phyloP scores from a whole-genome alignment of 2,329 filamentous ascomycete genomes.

The Diplodia corticola region DNA sequence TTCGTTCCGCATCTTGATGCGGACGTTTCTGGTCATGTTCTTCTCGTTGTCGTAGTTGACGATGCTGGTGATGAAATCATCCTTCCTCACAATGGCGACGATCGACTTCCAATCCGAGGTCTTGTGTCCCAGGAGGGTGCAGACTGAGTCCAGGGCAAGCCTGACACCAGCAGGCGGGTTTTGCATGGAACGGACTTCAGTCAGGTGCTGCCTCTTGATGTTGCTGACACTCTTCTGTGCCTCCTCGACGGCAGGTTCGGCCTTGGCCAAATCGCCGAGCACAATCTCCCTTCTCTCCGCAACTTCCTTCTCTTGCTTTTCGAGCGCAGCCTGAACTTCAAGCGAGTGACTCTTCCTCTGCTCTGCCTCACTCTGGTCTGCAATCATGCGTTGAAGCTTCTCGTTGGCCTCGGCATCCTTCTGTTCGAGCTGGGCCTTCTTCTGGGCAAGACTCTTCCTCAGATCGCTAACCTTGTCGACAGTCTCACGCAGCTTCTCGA shows the following conservation, averaged over 20 bases:
- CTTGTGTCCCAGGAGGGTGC: slow-evolving; percentile 88
- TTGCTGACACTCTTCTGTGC: slow-evolving; percentile 96
- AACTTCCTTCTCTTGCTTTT: slow-evolving; percentile 87
- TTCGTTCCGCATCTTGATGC: slow-evolving; percentile 87
- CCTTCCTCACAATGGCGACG: slow-evolving; percentile 80
- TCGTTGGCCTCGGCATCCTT: slow-evolving; percentile 97
- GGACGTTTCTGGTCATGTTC: slow-evolving; percentile 83
- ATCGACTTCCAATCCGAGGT: slow-evolving; percentile 85
- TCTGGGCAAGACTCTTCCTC: slow-evolving; percentile 84
- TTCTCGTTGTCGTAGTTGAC: slow-evolving; percentile 95
- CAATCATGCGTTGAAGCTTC: slow-evolving; percentile 95
- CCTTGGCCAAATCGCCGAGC: slow-evolving; percentile 80
- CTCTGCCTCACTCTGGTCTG: slow-evolving; percentile 91
- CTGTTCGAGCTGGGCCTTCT: slow-evolving; percentile 87
- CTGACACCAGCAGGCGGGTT: slow-evolving; percentile 89
- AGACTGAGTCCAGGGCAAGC: slow-evolving; percentile 93
- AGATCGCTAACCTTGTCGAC: slow-evolving; percentile 96
- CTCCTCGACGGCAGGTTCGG: slow-evolving; percentile 89
- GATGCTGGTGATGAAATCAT: slow-evolving; percentile 98
- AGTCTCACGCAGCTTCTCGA: slow-evolving; percentile 95
- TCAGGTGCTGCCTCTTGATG: slow-evolving; percentile 96
- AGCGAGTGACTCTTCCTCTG: slow-evolving; percentile 84
- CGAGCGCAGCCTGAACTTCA: slow-evolving; percentile 82
- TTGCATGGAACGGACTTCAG: slow-evolving; percentile 95
- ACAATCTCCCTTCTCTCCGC: slow-evolving; percentile 81